A percentile compares a stretch with the other conserved stretches of the same genome.
These are phyloP conservation scores for Colletotrichum chrysophilum DNA, from an alignment of 2,329 filamentous ascomycete species.

Conservation along the genomic window DNA sequence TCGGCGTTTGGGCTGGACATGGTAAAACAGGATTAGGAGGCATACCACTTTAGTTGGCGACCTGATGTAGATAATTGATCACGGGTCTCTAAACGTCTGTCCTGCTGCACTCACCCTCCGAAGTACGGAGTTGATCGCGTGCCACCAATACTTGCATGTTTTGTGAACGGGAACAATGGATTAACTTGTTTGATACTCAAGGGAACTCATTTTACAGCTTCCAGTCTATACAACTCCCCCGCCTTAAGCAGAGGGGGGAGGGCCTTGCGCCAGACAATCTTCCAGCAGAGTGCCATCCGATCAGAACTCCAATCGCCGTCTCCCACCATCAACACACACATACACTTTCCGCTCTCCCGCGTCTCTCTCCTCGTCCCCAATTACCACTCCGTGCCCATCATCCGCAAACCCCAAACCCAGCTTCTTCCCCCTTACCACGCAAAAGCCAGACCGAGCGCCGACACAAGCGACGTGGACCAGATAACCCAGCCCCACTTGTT, in stretches of 20 bases:
- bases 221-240: constrained; percentile 18
- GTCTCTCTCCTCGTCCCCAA: not conserved
- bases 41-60: constrained; percentile 14
- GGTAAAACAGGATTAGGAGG: constrained; percentile 12
- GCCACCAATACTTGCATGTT: not conserved
- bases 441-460: constrained; percentile 51
- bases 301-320: constrained; percentile 15
- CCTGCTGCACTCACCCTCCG: not conserved
- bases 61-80: not conserved
- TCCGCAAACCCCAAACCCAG: not conserved
- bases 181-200: constrained; percentile 19
- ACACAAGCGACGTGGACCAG: constrained; percentile 51
- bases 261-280: constrained; percentile 8
- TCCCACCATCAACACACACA: not conserved
- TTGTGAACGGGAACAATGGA: not conserved
- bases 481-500: constrained; percentile 50
- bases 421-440: constrained; percentile 41
- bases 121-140: not conserved
- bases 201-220: constrained; percentile 22
- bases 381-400: not conserved
- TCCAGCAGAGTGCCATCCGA: constrained; percentile 11
- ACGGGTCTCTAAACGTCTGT: not conserved
- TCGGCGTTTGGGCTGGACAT: constrained; percentile 24
- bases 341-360: not conserved
- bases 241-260: not conserved